Percentiles rank a stretch among this genome's conserved stretches.
Evolutionary conservation across 495 filamentous ascomycete genomes (phyloP).

Genomic region (Aspergillus ostianus): DNA sequence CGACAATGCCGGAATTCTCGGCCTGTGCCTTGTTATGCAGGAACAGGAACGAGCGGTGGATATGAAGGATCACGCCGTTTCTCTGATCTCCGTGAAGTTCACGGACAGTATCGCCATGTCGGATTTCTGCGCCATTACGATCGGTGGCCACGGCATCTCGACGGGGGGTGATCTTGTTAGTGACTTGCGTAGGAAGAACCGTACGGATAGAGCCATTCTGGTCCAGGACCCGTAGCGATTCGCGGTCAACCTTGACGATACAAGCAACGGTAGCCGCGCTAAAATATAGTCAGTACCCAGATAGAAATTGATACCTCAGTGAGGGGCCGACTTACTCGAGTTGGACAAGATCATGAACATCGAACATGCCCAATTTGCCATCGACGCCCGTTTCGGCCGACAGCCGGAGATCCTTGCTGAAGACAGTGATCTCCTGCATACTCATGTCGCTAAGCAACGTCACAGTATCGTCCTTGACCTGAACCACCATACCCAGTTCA

Average conservation of each 20-base stretch:
- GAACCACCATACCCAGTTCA: conserved; percentile 94
- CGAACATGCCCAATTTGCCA: conserved; percentile 76
- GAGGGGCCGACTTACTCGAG: conserved; percentile 64
- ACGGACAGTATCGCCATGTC: conserved; percentile 85
- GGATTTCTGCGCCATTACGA: conserved; percentile 88
- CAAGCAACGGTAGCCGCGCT: conserved; percentile 84
- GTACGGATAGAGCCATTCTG: conserved; percentile 81
- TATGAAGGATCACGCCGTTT: conserved; percentile 85
- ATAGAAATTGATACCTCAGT: neutral
- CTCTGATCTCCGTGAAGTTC: conserved; percentile 83
- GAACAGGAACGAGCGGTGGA: conserved; percentile 86
- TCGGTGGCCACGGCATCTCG: conserved; percentile 87
- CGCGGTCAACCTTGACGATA: conserved; percentile 91
- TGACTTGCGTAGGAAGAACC: conserved; percentile 85
- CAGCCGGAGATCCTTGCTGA: conserved; percentile 93
- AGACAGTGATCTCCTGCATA: conserved; percentile 92
- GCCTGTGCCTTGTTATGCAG: conserved; percentile 76
- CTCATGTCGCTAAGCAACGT: conserved; percentile 88
- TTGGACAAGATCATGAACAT: conserved; percentile 91
- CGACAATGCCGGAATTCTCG: conserved; percentile 88
- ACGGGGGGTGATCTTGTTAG: conserved; percentile 77
- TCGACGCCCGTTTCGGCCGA: conserved; percentile 85
- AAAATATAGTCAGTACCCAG: conserved; percentile 30
- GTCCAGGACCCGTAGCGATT: conserved; percentile 84
- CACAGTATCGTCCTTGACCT: conserved; percentile 85